A percentile compares a stretch with the other conserved stretches of the same genome.
Evolutionary conservation across 805 yeast species (phyloP).

Genomic region (Monosporozyma servazzii): DNA sequence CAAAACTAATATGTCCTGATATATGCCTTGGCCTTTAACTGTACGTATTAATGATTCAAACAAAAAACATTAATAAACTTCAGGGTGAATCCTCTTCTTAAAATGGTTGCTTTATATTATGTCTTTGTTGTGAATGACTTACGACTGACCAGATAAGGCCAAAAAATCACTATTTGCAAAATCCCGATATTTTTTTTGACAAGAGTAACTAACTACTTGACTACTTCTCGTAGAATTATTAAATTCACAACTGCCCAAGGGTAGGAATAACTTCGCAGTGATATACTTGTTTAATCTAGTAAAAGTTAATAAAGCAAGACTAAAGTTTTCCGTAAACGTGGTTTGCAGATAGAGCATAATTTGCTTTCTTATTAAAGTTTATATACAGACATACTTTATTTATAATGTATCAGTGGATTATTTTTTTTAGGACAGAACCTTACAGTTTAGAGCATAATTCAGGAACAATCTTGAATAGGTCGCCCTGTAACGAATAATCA

Average conservation of each 20-base stretch:
- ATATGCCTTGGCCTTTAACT: background rate
- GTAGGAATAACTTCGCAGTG: no score
- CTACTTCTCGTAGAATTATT: no score
- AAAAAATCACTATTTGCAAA: background rate
- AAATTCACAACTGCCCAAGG: no score
- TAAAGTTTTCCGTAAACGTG: background rate
- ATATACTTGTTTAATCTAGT: no score
- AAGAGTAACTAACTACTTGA: no score
- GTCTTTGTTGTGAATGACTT: background rate
- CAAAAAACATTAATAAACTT: background rate
- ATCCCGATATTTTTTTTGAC: background rate
- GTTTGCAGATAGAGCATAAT: no score
- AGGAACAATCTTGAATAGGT: constrained; percentile 78
- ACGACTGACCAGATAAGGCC: background rate
- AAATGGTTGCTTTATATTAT: background rate
- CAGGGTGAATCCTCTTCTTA: background rate
- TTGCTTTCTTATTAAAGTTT: no score
- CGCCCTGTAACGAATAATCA: constrained; percentile 85
- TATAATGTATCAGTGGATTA: no score
- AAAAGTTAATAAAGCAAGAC: no score
- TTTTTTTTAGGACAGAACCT: background rate
- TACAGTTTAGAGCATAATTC: constrained; percentile 68
- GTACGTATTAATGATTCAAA: background rate
- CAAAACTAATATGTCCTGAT: background rate
- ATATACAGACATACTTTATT: no score